Conservation (phyloP, 768 basidiomycete species). For the Tricholoma sp. region DNA sequence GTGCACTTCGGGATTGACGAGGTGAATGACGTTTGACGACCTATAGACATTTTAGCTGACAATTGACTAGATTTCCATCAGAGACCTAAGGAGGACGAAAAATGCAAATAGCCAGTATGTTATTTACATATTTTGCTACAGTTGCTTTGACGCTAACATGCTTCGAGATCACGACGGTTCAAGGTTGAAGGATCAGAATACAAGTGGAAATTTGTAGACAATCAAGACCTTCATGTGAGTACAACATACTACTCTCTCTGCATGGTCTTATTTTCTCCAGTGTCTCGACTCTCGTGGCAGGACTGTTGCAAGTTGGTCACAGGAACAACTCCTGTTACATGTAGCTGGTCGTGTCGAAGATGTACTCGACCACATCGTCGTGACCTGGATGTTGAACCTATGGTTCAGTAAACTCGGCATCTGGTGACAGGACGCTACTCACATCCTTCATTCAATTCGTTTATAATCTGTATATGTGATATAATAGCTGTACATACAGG, state of each 20-base stretch:
- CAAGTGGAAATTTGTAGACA: conserved; percentile 51
- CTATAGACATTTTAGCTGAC: neutral
- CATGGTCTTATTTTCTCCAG: conserved; percentile 20
- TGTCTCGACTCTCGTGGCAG: conserved; percentile 46
- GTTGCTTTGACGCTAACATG: neutral
- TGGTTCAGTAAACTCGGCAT: conserved; percentile 41
- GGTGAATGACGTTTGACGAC: conserved; percentile 20
- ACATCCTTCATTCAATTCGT: neutral
- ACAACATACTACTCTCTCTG: neutral
- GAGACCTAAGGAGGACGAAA: conserved; percentile 45
- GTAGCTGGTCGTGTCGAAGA: conserved; percentile 34
- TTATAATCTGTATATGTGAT: neutral
- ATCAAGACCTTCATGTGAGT: conserved; percentile 43
- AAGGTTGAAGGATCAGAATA: conserved; percentile 44
- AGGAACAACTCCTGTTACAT: conserved; percentile 30
- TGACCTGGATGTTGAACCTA: conserved; percentile 48
- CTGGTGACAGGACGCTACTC: conserved; percentile 29
- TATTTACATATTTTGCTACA: neutral
- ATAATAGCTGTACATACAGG: neutral
- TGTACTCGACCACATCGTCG: conserved; percentile 45
- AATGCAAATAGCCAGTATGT: conserved; percentile 46
- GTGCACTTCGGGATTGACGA: conserved; percentile 46
- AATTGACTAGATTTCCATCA: conserved; percentile 26
- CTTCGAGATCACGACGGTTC: conserved; percentile 47
- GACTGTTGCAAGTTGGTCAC: conserved; percentile 43